phyloP scores from a whole-genome alignment of 768 basidiomycete genomes.

The Suillus brevipes region DNA sequence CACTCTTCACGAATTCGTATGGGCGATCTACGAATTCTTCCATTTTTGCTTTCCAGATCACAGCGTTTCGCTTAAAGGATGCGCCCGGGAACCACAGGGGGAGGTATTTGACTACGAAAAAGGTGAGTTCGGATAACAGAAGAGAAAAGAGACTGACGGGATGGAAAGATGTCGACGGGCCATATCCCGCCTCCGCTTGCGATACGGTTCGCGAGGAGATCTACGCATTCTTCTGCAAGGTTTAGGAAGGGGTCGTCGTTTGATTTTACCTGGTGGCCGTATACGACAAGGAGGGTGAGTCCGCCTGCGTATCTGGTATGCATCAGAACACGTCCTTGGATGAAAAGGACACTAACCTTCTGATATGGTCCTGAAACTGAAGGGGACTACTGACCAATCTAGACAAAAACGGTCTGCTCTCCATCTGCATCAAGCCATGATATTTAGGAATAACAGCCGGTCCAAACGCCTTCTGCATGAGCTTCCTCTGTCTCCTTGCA shows the following conservation, averaged over 20 bases:
- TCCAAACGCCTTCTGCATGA: conserved; percentile 67
- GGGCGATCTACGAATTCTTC: conserved; percentile 65
- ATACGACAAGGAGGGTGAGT: conserved; percentile 58
- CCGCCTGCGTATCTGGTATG: conserved; percentile 49
- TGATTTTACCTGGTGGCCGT: conserved; percentile 52
- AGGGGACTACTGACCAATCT: conserved; percentile 47
- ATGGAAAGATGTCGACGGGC: conserved; percentile 42
- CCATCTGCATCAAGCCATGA: conserved; percentile 54
- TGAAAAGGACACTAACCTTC: conserved; percentile 24
- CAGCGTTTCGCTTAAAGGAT: conserved; percentile 62
- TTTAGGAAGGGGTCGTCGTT: conserved; percentile 42
- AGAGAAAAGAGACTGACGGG: conserved; percentile 23
- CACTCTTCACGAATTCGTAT: conserved; percentile 56
- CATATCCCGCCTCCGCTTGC: conserved; percentile 45
- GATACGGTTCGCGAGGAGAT: conserved; percentile 43
- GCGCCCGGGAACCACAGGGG: conserved; percentile 71
- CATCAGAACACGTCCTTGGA: neutral
- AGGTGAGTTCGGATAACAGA: neutral
- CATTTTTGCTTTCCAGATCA: conserved; percentile 61
- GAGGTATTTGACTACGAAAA: conserved; percentile 45
- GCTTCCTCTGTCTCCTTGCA: conserved; percentile 61
- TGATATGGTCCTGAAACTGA: conserved; percentile 36
- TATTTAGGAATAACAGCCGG: conserved; percentile 53
- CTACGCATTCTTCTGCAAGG: conserved; percentile 44
- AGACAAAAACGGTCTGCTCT: conserved; percentile 58